Conservation (phyloP, 306 rosid genomes). For the Glycine latifolia region DNA sequence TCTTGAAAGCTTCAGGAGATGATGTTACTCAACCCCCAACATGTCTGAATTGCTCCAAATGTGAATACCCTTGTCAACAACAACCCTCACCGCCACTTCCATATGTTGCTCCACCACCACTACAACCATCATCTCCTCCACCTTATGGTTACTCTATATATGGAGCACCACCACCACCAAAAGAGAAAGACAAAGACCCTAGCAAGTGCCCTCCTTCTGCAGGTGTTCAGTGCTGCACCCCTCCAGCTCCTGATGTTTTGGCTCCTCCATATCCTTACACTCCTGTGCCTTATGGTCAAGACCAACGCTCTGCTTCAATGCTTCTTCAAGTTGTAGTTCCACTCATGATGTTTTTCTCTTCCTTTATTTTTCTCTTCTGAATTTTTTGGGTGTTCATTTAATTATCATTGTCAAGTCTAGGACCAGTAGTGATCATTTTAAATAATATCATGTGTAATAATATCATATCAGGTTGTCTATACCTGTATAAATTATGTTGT, state of each 20-base stretch:
- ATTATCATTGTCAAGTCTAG: background rate
- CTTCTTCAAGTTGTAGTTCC: conserved; percentile 32
- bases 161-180: conserved; percentile 37
- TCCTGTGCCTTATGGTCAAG: conserved; percentile 47
- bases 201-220: conserved; percentile 57
- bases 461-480: background rate
- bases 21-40: background rate
- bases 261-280: conserved; percentile 49
- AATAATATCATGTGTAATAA: background rate
- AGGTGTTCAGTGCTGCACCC: conserved; percentile 50
- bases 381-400: conserved; percentile 14
- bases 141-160: conserved; percentile 48
- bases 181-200: background rate
- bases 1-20: conserved; percentile 42
- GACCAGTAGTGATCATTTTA: background rate
- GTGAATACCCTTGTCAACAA: conserved; percentile 50
- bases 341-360: conserved; percentile 29
- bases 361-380: conserved; percentile 39
- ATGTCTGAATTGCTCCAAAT: conserved; percentile 36
- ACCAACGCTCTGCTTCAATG: conserved; percentile 16
- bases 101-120: conserved; percentile 8
- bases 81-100: conserved; percentile 40
- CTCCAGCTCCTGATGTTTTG: conserved; percentile 40
- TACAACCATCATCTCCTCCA: too few relatives aligned
- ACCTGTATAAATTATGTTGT: background rate